Evolutionary conservation across 495 filamentous ascomycete genomes (phyloP).

Genomic region (Talaromyces liani): DNA sequence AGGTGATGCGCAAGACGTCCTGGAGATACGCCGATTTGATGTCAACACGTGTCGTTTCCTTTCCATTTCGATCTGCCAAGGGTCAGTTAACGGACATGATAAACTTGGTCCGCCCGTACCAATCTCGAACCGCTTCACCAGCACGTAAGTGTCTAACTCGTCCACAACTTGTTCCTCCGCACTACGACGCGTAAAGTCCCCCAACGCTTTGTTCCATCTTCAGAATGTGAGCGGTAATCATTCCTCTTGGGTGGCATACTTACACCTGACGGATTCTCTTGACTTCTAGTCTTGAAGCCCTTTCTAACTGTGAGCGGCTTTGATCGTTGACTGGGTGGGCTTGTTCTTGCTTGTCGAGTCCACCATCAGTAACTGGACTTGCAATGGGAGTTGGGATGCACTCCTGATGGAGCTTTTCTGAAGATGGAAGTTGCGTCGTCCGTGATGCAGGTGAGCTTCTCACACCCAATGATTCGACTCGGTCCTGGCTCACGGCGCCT

Average conservation of each 20-base stretch:
- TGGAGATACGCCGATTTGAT: conserved; percentile 24
- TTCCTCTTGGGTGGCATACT: not conserved
- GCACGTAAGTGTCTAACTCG: not conserved
- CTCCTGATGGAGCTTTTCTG: not conserved
- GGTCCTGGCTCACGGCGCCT: not conserved
- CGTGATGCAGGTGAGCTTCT: not conserved
- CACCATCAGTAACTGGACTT: not conserved
- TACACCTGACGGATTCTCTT: conserved; percentile 1
- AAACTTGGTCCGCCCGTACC: not conserved
- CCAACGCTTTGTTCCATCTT: not conserved
- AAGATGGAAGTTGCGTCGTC: not conserved
- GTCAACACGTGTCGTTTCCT: conserved; percentile 19
- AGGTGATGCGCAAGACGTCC: conserved; percentile 21
- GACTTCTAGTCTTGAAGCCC: not conserved
- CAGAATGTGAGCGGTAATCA: not conserved
- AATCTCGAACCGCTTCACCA: conserved; percentile 6
- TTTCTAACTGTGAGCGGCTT: not conserved
- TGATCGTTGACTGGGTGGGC: not conserved
- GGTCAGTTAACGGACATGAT: not conserved
- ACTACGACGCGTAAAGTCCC: not conserved
- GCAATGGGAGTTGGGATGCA: not conserved
- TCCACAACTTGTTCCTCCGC: not conserved
- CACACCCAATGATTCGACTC: not conserved
- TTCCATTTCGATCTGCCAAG: conserved; percentile 17
- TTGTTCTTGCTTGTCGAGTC: not conserved